A percentile compares a stretch with the other conserved stretches of the same genome.
These are phyloP conservation scores for Coemansia sp. DNA, from an alignment of 192 early-diverging fungal species.

Conservation along the genomic window DNA sequence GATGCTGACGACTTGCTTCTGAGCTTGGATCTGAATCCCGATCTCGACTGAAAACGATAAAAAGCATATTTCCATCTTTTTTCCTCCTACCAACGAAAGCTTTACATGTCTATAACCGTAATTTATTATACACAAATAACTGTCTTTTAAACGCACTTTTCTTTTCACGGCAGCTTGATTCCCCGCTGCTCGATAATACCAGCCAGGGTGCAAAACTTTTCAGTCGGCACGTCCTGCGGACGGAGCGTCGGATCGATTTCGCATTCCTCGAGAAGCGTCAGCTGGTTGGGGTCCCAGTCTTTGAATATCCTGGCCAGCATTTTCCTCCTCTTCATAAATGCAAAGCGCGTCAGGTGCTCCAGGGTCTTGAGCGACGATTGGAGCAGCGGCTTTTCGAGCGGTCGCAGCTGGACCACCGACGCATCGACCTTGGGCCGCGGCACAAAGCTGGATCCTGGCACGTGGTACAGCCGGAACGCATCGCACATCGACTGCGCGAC, in stretches of 20 bases:
- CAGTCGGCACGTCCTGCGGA: slow-evolving; percentile 64
- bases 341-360: slow-evolving; percentile 61
- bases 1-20: slow-evolving; percentile 53
- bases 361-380: slow-evolving; percentile 56
- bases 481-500: slow-evolving; percentile 72
- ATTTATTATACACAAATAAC: not conserved
- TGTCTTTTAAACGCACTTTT: not conserved
- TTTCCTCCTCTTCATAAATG: slow-evolving; percentile 71
- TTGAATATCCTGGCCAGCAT: slow-evolving; percentile 63
- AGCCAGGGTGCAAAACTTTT: slow-evolving; percentile 62
- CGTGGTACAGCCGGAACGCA: slow-evolving; percentile 60
- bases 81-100: not conserved
- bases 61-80: not conserved
- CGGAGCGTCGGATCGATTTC: slow-evolving; percentile 59
- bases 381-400: slow-evolving; percentile 49
- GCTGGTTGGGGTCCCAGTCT: slow-evolving; percentile 52
- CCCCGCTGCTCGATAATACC: slow-evolving; percentile 47
- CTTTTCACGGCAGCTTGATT: slow-evolving; percentile 31
- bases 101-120: not conserved
- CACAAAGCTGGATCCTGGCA: slow-evolving; percentile 69
- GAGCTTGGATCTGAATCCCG: slow-evolving; percentile 54
- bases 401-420: slow-evolving; percentile 66
- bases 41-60: slow-evolving; percentile 21
- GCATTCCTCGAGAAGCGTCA: slow-evolving; percentile 53
- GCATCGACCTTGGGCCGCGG: slow-evolving; percentile 76